phyloP scores from a whole-genome alignment of 495 filamentous ascomycete genomes.

The Penicillium fimorum region DNA sequence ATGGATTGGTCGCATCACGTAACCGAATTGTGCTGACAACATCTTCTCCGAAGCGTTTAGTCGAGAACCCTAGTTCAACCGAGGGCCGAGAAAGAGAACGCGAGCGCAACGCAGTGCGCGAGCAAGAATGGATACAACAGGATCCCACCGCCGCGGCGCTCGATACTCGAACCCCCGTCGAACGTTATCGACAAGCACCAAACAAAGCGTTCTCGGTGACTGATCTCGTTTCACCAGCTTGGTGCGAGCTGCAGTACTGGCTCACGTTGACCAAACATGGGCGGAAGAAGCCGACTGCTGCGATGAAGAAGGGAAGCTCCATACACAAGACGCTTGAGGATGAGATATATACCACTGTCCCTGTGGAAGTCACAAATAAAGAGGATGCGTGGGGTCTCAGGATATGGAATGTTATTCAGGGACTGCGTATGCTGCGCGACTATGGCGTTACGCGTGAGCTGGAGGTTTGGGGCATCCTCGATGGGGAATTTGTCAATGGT shows the following conservation, averaged over 20 bases:
- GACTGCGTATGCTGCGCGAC: constrained; percentile 70
- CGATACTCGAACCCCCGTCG: constrained; percentile 57
- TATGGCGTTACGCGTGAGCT: constrained; percentile 84
- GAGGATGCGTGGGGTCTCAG: constrained; percentile 82
- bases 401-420: constrained; percentile 92
- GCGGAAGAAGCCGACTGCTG: constrained; percentile 66
- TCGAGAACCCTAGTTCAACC: constrained; percentile 51
- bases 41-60: constrained; percentile 63
- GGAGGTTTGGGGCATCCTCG: constrained; percentile 86
- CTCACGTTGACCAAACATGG: constrained; percentile 79
- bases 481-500: constrained; percentile 82
- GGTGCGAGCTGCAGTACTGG: constrained; percentile 95
- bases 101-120: constrained; percentile 31
- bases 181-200: constrained; percentile 75
- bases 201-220: constrained; percentile 85
- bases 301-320: constrained; percentile 76
- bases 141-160: constrained; percentile 14
- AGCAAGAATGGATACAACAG: constrained; percentile 30
- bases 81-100: constrained; percentile 45
- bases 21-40: constrained; percentile 42
- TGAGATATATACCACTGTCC: constrained; percentile 73
- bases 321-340: constrained; percentile 85
- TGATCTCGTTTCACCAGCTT: constrained; percentile 82
- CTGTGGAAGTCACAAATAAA: constrained; percentile 65
- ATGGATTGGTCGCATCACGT: not conserved